phyloP scores from a whole-genome alignment of 805 yeast genomes.

The Wickerhamiella kurtzmanii region DNA sequence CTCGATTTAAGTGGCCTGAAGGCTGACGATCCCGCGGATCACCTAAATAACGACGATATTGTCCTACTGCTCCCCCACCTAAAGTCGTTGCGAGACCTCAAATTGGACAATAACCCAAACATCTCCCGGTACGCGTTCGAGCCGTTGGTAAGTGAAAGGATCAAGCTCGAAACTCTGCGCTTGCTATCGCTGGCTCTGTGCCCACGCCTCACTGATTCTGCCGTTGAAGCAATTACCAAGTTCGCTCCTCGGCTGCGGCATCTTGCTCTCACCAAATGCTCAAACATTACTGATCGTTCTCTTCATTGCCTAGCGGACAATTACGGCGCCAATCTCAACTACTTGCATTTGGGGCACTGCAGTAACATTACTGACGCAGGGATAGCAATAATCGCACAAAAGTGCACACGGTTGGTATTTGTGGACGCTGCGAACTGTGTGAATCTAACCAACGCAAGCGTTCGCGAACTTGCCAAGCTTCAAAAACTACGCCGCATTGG shows the following conservation, averaged over 20 bases:
- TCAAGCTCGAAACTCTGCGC: slow-evolving; percentile 48
- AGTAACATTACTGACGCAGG: slow-evolving; percentile 80
- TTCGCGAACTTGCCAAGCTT: slow-evolving; percentile 59
- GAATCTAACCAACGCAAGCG: slow-evolving; percentile 72
- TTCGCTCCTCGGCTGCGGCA: slow-evolving; percentile 79
- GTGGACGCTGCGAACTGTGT: slow-evolving; percentile 92
- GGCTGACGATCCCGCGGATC: neutral
- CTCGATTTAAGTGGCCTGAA: slow-evolving; percentile 70
- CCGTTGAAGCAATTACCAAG: slow-evolving; percentile 56
- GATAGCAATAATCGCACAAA: slow-evolving; percentile 55
- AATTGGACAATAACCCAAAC: slow-evolving; percentile 59
- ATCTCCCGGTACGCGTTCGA: slow-evolving; percentile 53
- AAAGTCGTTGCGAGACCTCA: slow-evolving; percentile 69
- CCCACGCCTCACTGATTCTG: slow-evolving; percentile 61
- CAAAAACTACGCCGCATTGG: slow-evolving; percentile 84
- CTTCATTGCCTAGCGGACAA: slow-evolving; percentile 50
- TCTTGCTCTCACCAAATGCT: slow-evolving; percentile 80
- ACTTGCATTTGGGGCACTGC: slow-evolving; percentile 90
- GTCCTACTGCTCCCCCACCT: slow-evolving; percentile 43
- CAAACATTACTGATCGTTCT: slow-evolving; percentile 71
- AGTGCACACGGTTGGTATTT: slow-evolving; percentile 76
- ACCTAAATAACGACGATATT: slow-evolving; percentile 42
- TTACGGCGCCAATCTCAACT: slow-evolving; percentile 69
- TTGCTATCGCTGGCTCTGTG: slow-evolving; percentile 79
- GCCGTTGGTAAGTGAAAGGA: slow-evolving; percentile 35